Conservation (phyloP, 306 rosid species). For the Quillaja saponaria region DNA sequence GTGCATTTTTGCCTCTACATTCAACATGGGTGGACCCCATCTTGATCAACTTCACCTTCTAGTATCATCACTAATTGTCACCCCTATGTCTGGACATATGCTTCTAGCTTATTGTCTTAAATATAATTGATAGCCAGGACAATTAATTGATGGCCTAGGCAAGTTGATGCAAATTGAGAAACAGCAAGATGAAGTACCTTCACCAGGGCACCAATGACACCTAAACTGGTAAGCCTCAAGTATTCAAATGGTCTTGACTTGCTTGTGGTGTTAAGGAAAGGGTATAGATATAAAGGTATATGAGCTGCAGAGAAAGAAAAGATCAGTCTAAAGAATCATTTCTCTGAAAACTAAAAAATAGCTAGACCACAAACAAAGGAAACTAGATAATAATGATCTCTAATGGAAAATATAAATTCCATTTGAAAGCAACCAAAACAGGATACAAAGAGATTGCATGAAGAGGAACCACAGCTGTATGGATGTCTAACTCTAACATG, state of each 20-base stretch:
- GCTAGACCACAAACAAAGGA: neutral
- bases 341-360: no score
- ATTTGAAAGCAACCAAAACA: slow-evolving; percentile 7
- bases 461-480: slow-evolving; percentile 10
- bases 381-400: slow-evolving; percentile 5
- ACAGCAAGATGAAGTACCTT: slow-evolving; percentile 53
- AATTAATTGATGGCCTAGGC: no score
- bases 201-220: slow-evolving; percentile 88
- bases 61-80: no score
- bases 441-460: neutral
- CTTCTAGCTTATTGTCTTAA: no score
- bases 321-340: slow-evolving; percentile 3
- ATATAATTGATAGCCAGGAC: no score
- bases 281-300: slow-evolving; percentile 76
- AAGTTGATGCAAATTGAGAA: slow-evolving; percentile 21
- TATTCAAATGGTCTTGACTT: slow-evolving; percentile 75
- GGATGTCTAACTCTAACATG: neutral
- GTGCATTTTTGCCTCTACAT: no score
- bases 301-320: slow-evolving; percentile 64
- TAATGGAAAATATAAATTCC: slow-evolving; percentile 10
- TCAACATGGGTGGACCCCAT: no score
- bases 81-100: no score
- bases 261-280: slow-evolving; percentile 77
- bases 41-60: no score
- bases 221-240: slow-evolving; percentile 85